Evolutionary conservation across 2,329 filamentous ascomycete species (phyloP), one percentile per base, ranked within the genome.

Genomic region (Talaromyces islandicus): DNA sequence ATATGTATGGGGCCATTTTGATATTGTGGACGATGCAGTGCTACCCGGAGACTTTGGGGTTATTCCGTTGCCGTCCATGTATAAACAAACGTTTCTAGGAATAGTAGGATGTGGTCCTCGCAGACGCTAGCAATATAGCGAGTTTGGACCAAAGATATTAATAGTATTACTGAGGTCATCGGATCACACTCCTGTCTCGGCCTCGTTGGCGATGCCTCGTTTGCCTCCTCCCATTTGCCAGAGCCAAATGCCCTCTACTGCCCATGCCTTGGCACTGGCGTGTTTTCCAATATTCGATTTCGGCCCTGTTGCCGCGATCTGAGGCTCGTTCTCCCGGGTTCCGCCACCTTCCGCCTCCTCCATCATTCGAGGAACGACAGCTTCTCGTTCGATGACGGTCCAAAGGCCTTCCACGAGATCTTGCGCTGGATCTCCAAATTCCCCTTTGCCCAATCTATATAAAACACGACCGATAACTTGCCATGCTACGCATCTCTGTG

Each of bases 401-500:
- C 93, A 97, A n/a, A 97, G 74, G 0, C 91, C 92, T 71, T 88
- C 85, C 14, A 89, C 88, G 59, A 92, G 77, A 24, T 82, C 81
- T 46, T 83, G 80, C 60, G 87, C 78, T 27, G 85, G 83, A 2
- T 83, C 81, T 0, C 84, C 86, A 60, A 86, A 87, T 60, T 86
- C 85, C 1, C 91, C 92, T 54, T 81, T 84, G 0, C 94, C 93
- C 0, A 99, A 79, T 9, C 92, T 81, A 71, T 90, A 97, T 17
- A 97, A 74, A 6, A 97, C 84, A 21, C 94, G 83, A 0, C 94
- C 94, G 0, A 97, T 79, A 0, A 92, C 93, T 75, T 96, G 93
- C 74, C 91, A 97, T 0, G 94, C 91, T 63, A 97, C 83, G 69
- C 94, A 97, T 11, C 93, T 80, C 78, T 99, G 94, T 0, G 90